These are phyloP conservation scores for Penicillium janthinellum DNA, from an alignment of 2,329 filamentous ascomycete species.

Conservation along the genomic window DNA sequence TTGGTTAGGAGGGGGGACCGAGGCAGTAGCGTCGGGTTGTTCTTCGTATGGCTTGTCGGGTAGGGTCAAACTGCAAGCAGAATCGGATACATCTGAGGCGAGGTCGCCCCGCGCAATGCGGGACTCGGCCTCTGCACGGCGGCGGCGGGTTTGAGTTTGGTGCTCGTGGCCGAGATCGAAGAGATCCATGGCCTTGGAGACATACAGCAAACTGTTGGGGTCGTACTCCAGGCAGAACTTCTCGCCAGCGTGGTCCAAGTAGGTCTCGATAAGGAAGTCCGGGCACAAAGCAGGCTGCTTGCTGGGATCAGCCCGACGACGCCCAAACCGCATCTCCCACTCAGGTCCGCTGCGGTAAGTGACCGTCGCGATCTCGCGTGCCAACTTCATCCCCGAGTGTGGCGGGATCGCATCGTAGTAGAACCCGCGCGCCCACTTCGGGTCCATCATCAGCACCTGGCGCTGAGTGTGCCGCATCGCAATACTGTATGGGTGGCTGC, in stretches of 20 bases:
- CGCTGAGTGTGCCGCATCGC: slow-evolving; percentile 98
- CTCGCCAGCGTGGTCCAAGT: slow-evolving; percentile 95
- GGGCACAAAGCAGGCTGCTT: slow-evolving; percentile 93
- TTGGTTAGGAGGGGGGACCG: slow-evolving; percentile 37
- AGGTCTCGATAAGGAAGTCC: slow-evolving; percentile 97
- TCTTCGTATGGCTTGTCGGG: slow-evolving; percentile 86
- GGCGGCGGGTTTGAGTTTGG: slow-evolving; percentile 63
- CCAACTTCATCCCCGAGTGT: slow-evolving; percentile 96
- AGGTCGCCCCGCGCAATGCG: slow-evolving; percentile 56
- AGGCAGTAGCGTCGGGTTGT: slow-evolving; percentile 61
- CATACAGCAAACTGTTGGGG: slow-evolving; percentile 90
- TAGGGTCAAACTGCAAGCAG: slow-evolving; percentile 76
- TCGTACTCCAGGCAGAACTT: slow-evolving; percentile 98
- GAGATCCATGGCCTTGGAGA: slow-evolving; percentile 98
- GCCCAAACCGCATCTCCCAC: slow-evolving; percentile 93
- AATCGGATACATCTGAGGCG: slow-evolving; percentile 40
- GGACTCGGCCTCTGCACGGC: slow-evolving; percentile 63
- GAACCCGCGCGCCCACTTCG: slow-evolving; percentile 92
- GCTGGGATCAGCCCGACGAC: slow-evolving; percentile 79
- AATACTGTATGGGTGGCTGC: slow-evolving; percentile 96
- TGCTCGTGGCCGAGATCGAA: slow-evolving; percentile 82
- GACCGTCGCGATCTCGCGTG: slow-evolving; percentile 94
- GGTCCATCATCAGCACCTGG: slow-evolving; percentile 98
- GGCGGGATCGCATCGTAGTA: slow-evolving; percentile 89
- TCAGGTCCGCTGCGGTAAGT: slow-evolving; percentile 96